These are phyloP conservation scores for Ceratocystis albifundus DNA, from an alignment of 2,329 filamentous ascomycete genomes.

Conservation along the genomic window DNA sequence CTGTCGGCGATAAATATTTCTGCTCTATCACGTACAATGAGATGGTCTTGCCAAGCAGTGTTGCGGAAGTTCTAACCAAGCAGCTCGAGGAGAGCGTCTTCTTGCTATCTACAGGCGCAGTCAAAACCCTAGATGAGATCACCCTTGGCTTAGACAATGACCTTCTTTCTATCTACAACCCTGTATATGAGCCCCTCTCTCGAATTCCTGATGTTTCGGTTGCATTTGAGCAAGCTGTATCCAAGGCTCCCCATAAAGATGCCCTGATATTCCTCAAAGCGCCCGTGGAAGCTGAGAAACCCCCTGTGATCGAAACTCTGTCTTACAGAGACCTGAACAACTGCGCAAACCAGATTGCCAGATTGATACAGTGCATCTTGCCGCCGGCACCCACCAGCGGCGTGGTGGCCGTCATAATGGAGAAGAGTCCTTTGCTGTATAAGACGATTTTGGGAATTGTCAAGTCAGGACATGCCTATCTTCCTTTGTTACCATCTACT, in stretches of 20 bases:
- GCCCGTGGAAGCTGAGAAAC: constrained; percentile 24
- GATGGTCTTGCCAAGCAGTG: constrained; percentile 39
- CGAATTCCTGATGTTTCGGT: constrained; percentile 37
- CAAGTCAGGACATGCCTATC: constrained; percentile 65
- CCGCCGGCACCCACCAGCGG: not conserved
- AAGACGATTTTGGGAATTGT: constrained; percentile 60
- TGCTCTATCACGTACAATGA: constrained; percentile 41
- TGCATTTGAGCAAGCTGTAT: constrained; percentile 45
- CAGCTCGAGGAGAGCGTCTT: constrained; percentile 48
- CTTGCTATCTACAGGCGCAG: constrained; percentile 28
- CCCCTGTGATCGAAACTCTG: constrained; percentile 34
- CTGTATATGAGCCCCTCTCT: constrained; percentile 29
- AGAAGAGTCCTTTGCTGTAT: constrained; percentile 65
- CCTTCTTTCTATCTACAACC: constrained; percentile 41
- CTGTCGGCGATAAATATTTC: constrained; percentile 35
- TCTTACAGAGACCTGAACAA: constrained; percentile 56
- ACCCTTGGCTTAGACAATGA: constrained; percentile 27
- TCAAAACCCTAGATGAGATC: constrained; percentile 13
- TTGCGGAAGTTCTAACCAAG: constrained; percentile 45
- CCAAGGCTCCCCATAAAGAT: constrained; percentile 37
- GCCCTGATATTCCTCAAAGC: constrained; percentile 54
- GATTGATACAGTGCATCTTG: constrained; percentile 23
- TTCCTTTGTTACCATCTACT: constrained; percentile 66
- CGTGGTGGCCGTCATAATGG: constrained; percentile 58
- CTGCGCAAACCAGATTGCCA: constrained; percentile 52